Conservation (phyloP, 1,139 yeast species). For the Kodamaea arcana region DNA sequence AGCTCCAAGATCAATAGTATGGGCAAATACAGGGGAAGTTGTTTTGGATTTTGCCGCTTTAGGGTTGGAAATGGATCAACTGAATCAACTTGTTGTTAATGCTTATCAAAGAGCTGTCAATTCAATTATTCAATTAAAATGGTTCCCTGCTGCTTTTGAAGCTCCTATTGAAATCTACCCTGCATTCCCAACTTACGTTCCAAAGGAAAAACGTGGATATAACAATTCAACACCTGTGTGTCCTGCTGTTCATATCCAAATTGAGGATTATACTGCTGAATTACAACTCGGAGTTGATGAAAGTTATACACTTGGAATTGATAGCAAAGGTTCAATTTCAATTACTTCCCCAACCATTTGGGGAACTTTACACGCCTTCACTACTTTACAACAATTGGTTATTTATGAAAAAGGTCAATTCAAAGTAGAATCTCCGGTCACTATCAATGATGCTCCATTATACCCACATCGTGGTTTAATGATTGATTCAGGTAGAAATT, state of each 20-base stretch:
- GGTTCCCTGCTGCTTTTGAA: conserved; percentile 28
- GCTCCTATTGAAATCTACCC: conserved; percentile 12
- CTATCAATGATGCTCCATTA: conserved; percentile 35
- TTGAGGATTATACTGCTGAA: conserved; percentile 25
- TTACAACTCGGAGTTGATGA: conserved; percentile 43
- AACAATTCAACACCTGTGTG: neutral
- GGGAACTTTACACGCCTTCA: conserved; percentile 45
- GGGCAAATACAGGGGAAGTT: conserved; percentile 13
- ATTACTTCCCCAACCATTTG: conserved; percentile 36
- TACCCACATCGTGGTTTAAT: conserved; percentile 44
- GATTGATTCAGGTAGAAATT: conserved; percentile 45
- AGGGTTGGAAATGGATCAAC: conserved; percentile 4
- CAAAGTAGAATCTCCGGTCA: conserved; percentile 32
- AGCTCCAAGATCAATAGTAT: conserved; percentile 17
- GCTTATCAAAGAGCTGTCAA: conserved; percentile 18
- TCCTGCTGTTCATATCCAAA: conserved; percentile 9
- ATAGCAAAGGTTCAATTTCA: conserved; percentile 11
- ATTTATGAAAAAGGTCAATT: conserved; percentile 22
- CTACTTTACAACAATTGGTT: conserved; percentile 43
- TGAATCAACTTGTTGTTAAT: conserved; percentile 10
- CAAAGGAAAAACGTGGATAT: conserved; percentile 1
- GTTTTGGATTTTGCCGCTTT: conserved; percentile 8
- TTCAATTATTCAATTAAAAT: conserved; percentile 17
- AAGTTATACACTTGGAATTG: conserved; percentile 27
- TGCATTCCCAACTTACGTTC: conserved; percentile 11